Conservation (phyloP, 1,284 basidiomycete genomes). For the Puccinia horiana region DNA sequence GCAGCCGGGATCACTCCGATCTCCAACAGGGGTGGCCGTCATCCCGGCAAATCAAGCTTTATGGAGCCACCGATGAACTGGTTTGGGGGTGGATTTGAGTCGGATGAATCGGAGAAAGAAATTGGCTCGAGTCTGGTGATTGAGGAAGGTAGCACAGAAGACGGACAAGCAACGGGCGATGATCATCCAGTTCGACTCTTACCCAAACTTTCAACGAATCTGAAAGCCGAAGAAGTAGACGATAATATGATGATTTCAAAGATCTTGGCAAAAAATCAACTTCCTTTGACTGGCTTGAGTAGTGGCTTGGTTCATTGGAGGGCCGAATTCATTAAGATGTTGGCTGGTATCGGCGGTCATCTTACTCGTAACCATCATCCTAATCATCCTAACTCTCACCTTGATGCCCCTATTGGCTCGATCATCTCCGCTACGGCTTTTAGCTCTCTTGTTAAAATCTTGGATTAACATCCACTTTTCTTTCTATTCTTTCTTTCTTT, state of each 20-base stretch:
- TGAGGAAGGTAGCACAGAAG: background rate
- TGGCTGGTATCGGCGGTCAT: background rate
- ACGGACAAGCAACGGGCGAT: background rate
- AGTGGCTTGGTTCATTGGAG: background rate
- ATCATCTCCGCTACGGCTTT: background rate
- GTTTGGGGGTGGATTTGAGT: conserved; percentile 45
- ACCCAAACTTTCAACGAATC: background rate
- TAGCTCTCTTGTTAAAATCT: conserved; percentile 2
- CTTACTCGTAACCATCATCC: background rate
- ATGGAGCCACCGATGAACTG: conserved; percentile 5
- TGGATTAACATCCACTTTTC: background rate
- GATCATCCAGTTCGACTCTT: background rate
- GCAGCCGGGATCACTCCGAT: background rate
- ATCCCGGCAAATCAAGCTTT: background rate
- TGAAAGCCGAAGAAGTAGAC: background rate
- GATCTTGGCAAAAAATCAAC: background rate
- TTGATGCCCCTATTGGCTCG: background rate
- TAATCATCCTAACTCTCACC: background rate
- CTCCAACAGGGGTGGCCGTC: background rate
- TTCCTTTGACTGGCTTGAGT: background rate
- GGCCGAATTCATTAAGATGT: conserved; percentile 27
- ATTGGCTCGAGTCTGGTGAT: conserved; percentile 21
- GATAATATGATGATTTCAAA: background rate
- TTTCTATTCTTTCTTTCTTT: background rate
- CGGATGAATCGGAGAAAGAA: conserved; percentile 9